A percentile compares a stretch with the other conserved stretches of the same genome.
phyloP scores from a whole-genome alignment of 2,329 filamentous ascomycete genomes.

The Cryphonectria naterciae region DNA sequence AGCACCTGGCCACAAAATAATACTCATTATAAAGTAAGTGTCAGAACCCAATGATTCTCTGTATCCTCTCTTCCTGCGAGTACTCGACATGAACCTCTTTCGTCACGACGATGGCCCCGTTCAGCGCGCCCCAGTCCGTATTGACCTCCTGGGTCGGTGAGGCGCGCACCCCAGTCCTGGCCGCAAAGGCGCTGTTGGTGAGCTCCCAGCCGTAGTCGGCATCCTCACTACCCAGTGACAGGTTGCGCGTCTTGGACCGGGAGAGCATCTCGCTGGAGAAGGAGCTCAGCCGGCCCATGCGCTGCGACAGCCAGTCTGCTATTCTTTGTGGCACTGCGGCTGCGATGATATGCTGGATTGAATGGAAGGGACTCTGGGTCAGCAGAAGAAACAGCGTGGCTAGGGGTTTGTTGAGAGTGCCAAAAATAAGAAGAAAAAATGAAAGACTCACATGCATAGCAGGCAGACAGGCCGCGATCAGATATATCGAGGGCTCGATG shows the following conservation, averaged over 20 bases:
- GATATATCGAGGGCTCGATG: constrained; percentile 25
- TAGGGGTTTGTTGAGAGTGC: no score
- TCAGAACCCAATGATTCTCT: constrained; percentile 26
- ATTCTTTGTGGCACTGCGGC: constrained; percentile 7
- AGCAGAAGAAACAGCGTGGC: no score
- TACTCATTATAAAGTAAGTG: background rate
- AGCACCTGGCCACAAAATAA: background rate
- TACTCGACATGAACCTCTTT: constrained; percentile 22
- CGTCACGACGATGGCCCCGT: constrained; percentile 23
- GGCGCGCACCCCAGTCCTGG: constrained; percentile 4
- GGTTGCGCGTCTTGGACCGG: constrained; percentile 16
- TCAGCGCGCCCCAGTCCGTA: constrained; percentile 13
- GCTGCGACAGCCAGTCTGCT: constrained; percentile 20
- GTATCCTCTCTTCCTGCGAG: constrained; percentile 24
- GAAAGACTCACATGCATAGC: constrained; percentile 24
- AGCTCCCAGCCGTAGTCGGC: constrained; percentile 16
- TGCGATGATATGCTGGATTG: constrained; percentile 18
- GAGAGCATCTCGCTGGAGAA: constrained; percentile 8
- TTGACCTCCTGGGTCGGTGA: background rate
- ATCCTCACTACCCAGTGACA: constrained; percentile 22
- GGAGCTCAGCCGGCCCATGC: constrained; percentile 10
- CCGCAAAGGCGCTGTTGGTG: constrained; percentile 5
- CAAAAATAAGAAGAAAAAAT: background rate
- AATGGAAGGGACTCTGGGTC: background rate
- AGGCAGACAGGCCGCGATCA: constrained; percentile 25